Conservation (phyloP, 352 stramenopile genomes). For the Poterioochromonas sp. region DNA sequence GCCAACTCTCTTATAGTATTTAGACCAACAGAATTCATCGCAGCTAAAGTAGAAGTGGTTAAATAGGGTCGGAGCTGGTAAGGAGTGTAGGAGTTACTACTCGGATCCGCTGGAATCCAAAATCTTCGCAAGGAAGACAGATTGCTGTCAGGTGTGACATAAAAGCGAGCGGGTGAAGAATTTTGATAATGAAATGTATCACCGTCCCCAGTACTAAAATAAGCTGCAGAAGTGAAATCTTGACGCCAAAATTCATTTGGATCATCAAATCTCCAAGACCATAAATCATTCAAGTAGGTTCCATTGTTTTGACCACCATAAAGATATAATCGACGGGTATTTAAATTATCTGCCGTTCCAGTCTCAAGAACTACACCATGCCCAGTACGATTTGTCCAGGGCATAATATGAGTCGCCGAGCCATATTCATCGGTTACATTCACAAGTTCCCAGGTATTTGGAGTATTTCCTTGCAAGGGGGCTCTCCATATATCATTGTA, state of each 20-base stretch:
- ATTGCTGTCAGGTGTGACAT: conserved; percentile 9
- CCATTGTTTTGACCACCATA: conserved; percentile 49
- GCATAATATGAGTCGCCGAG: conserved; percentile 26
- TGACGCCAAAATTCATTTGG: not conserved
- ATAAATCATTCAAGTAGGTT: conserved; percentile 51
- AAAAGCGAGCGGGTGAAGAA: not conserved
- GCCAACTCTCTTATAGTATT: conserved; percentile 67
- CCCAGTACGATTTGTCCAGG: conserved; percentile 48
- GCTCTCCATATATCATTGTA: conserved; percentile 56
- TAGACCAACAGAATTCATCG: conserved; percentile 57
- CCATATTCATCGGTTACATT: conserved; percentile 19
- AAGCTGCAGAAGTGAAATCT: not conserved
- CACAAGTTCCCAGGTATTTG: not conserved
- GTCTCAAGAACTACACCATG: conserved; percentile 53
- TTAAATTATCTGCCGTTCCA: conserved; percentile 48
- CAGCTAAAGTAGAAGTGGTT: conserved; percentile 48
- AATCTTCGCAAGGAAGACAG: not conserved
- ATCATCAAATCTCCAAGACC: conserved; percentile 29
- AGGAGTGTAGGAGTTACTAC: not conserved
- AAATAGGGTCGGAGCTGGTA: conserved; percentile 38
- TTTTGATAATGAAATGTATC: not conserved
- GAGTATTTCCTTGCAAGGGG: conserved; percentile 34
- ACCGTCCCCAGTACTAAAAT: not conserved
- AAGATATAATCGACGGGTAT: conserved; percentile 51
- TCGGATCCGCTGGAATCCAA: conserved; percentile 1